Evolutionary conservation across 1,284 basidiomycete genomes (phyloP).

Genomic region (Cryptococcus sp.): DNA sequence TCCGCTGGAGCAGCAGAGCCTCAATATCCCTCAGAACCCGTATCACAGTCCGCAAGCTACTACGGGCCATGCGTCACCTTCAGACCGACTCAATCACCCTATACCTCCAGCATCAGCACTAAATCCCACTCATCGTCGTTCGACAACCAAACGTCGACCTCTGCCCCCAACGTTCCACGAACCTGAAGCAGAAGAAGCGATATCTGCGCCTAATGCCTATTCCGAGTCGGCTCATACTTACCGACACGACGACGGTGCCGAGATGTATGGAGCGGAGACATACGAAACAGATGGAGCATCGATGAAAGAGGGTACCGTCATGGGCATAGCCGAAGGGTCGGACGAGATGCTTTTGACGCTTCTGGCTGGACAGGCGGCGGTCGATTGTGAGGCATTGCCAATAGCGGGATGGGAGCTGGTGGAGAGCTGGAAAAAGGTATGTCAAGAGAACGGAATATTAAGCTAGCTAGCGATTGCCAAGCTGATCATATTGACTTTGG

Average conservation of each 20-base stretch:
- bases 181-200: slow-evolving; percentile 4
- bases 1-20: background rate
- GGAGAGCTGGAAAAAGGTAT: slow-evolving; percentile 85
- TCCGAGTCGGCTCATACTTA: slow-evolving; percentile 1
- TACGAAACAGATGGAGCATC: slow-evolving; percentile 4
- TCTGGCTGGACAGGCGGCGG: slow-evolving; percentile 80
- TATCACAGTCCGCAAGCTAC: slow-evolving; percentile 1
- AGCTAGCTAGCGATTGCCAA: background rate
- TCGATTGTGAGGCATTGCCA: slow-evolving; percentile 66
- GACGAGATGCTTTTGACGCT: slow-evolving; percentile 81
- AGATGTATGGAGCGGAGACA: slow-evolving; percentile 8
- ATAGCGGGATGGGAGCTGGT: slow-evolving; percentile 80
- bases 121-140: background rate
- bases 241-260: background rate
- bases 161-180: background rate
- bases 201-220: slow-evolving; percentile 11
- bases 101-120: background rate
- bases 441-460: slow-evolving; percentile 23
- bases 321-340: slow-evolving; percentile 32
- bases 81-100: background rate
- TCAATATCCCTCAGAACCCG: background rate
- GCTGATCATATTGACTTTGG: background rate
- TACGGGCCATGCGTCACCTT: slow-evolving; percentile 1
- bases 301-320: slow-evolving; percentile 17
- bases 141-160: background rate